Evolutionary conservation across 306 rosid species (phyloP), one percentile per base, ranked within the genome.

Genomic region (Casuarina cunninghamiana): DNA sequence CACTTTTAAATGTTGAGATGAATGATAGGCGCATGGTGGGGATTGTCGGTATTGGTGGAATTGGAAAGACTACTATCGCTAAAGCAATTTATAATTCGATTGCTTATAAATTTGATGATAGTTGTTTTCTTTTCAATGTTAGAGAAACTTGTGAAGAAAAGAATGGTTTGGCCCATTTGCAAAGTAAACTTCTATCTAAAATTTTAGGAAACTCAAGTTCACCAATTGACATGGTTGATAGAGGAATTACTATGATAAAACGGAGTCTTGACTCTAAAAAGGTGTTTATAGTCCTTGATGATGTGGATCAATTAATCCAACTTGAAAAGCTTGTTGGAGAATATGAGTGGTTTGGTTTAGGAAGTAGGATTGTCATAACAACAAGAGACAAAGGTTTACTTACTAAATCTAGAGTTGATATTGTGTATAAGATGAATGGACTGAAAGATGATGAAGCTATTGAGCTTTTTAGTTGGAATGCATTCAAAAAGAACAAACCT

Each of bases 1-100:
- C 72, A 54, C 58, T 65, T 45, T 37, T 83, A 38, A 48, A 42
- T n/a, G 26, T 41, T 54, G 51, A 45, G 10, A 74, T 41, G 5
- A 38, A 66, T n/a, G 81, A 80, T 55, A 68, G 74, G 57, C 73
- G 69, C 61, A 80, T 80, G 41, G 3, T 77, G 11, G 86, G 85
- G 53, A 80, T 83, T 44, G 83, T 75, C 75, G 89, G 86, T 5
- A 67, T 76, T 66, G 80, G 78, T 2, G 86, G 80, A 6, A 75
- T 75, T 37, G 88, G 83, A n/a, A 81, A 81, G 66, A 82, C 89
- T 39, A 79, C 86, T 37, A 67, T 85, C 38, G 84, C 84, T 41
- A 83, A 19, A 78, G 78, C 53, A 45, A 19, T 79, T 10, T 86
- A 6, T 5, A 70, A 80, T 16, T 35, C 6, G n/a, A 60, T 77